A percentile compares a stretch with the other conserved stretches of the same genome.
Evolutionary conservation across 1,284 basidiomycete species (phyloP).

Genomic region (Puccinia triticina): DNA sequence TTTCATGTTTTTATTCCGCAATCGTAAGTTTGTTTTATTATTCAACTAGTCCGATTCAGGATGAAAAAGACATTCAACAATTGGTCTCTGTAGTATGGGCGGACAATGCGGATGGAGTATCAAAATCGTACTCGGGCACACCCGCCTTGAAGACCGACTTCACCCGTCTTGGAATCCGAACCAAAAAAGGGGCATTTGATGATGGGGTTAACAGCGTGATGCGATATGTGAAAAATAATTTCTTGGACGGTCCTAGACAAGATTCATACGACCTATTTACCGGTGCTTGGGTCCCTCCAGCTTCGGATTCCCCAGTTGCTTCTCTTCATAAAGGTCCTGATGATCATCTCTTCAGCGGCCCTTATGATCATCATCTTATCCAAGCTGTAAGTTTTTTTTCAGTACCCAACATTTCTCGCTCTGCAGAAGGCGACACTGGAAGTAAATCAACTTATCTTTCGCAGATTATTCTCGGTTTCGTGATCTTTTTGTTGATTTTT

Average conservation of each 20-base stretch:
- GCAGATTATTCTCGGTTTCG: constrained; percentile 30
- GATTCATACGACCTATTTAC: constrained; percentile 94
- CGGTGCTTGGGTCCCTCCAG: constrained; percentile 70
- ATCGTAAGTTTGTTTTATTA: constrained; percentile 67
- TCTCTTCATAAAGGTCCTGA: neutral
- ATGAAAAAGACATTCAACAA: too few relatives aligned
- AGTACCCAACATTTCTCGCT: neutral
- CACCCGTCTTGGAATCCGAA: constrained; percentile 76
- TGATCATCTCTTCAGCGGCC: neutral
- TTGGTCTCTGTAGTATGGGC: constrained; percentile 78
- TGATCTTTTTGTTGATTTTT: constrained; percentile 33
- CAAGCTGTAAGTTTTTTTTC: constrained; percentile 29
- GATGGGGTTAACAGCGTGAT: constrained; percentile 84
- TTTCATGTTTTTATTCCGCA: constrained; percentile 81
- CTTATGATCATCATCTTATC: constrained; percentile 29
- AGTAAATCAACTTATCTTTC: too few relatives aligned
- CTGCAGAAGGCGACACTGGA: neutral
- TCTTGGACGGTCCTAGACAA: constrained; percentile 89
- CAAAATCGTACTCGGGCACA: constrained; percentile 89
- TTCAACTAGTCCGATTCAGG: too few relatives aligned
- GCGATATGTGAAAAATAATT: constrained; percentile 95
- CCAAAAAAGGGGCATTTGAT: constrained; percentile 75
- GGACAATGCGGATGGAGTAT: constrained; percentile 90
- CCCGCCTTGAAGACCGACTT: constrained; percentile 97
- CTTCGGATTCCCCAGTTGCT: neutral